Evolutionary conservation across 371 early-diverging fungal genomes (phyloP), one percentile per base, ranked within the genome.

Genomic region (Basidiobolus meristosporus): DNA sequence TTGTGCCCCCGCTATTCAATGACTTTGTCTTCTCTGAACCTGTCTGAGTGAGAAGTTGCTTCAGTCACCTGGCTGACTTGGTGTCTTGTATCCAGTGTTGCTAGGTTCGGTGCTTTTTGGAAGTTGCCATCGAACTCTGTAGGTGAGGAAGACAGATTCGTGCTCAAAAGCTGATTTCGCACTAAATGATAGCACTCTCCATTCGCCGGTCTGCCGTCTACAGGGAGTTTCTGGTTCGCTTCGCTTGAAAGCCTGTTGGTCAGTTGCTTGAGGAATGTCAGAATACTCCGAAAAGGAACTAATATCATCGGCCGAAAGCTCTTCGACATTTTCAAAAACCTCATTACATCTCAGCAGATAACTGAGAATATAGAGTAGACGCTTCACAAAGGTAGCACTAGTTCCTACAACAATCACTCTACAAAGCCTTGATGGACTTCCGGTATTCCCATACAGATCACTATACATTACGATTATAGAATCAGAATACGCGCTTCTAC

Each of bases 261-360:
- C 26, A n/a, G 26, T 26, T 9, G 9, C 26, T 26, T 9, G 26
- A 26, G 26, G 26, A 9, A 26, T 26, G 26, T 3, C 3, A 9
- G 26, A 26, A 9, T 9, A 26, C 3, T 26, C 26, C 5, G 26
- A 26, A 5, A 5, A 9, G 3, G 26, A 26, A 26, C 9, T 7
- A 31, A 31, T 33, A 19, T 30, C 18, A 15, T 41, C 41, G 20
- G 31, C 18, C 18, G 17, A 9, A n/a, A 17, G 17, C 18, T 54
- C 51, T 37, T 69, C 67, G 21, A 61, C 40, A 10, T 58, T 67
- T 31, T 67, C 63, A 44, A 64, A 70, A 7, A 74, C 68, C 45
- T 74, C 75, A 39, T 71, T 74, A 45, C 75, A 74, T 19, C 75
- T 59, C 22, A 74, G 68, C 23, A 74, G 61, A 42, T 74, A 74